Evolutionary conservation across 2,329 filamentous ascomycete genomes (phyloP).

Genomic region (Calonectria fujianensis): DNA sequence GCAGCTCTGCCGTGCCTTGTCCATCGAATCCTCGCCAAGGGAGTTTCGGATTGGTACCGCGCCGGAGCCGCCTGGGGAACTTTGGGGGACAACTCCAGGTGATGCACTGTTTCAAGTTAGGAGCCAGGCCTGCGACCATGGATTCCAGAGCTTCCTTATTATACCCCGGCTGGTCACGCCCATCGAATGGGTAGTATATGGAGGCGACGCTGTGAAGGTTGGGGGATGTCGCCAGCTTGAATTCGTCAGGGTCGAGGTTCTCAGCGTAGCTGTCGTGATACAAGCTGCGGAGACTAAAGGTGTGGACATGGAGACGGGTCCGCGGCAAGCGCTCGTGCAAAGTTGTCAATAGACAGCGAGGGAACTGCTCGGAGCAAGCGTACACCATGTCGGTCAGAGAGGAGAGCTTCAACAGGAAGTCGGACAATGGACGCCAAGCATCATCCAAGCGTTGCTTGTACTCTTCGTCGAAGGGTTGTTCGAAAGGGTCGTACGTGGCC

Average conservation of each 20-base stretch:
- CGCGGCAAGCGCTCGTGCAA: constrained; percentile 25
- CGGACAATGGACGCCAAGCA: constrained; percentile 29
- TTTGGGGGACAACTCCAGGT: neutral
- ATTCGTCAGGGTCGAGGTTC: constrained; percentile 28
- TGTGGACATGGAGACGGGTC: constrained; percentile 34
- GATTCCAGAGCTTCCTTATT: neutral
- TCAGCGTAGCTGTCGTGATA: neutral
- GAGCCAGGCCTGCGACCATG: neutral
- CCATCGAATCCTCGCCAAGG: constrained; percentile 6
- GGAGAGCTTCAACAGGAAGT: constrained; percentile 24
- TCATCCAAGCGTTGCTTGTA: neutral
- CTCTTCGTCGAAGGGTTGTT: neutral
- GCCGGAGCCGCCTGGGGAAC: neutral
- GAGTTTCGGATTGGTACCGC: neutral
- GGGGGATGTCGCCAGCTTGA: constrained; percentile 28
- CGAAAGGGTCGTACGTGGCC: neutral
- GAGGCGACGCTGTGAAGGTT: constrained; percentile 15
- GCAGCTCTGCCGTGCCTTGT: neutral
- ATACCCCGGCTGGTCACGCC: neutral
- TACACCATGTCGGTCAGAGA: constrained; percentile 29
- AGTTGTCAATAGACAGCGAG: constrained; percentile 13
- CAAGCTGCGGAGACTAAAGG: constrained; percentile 35
- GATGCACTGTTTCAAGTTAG: neutral
- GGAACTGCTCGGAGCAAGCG: constrained; percentile 26
- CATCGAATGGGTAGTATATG: neutral